Evolutionary conservation across 2,329 filamentous ascomycete genomes (phyloP).

Genomic region (Incumbomyces delicatus): DNA sequence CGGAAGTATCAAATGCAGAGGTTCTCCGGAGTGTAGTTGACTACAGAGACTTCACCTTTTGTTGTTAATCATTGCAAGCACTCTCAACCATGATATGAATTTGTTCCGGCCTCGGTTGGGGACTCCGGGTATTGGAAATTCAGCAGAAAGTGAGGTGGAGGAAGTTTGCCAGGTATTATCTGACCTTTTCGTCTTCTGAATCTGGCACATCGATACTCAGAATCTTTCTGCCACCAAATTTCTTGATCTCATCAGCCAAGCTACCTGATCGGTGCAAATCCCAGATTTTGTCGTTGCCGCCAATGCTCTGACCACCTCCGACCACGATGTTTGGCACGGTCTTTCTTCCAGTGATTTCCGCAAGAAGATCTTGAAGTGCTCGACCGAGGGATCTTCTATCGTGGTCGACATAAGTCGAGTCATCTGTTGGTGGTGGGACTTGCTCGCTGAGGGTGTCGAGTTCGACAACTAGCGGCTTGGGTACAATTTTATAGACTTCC

Average conservation of each 20-base stretch:
- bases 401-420: conserved; percentile 2
- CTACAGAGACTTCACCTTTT: too few species aligned
- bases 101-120: too few species aligned
- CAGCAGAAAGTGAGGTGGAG: too few species aligned
- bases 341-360: conserved; percentile 62
- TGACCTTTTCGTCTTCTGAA: background rate
- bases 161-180: too few species aligned
- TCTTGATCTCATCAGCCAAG: conserved; percentile 61
- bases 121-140: too few species aligned
- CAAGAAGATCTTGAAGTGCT: conserved; percentile 61
- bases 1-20: too few species aligned
- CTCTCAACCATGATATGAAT: too few species aligned
- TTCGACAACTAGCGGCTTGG: conserved; percentile 78
- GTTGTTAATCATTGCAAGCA: too few species aligned
- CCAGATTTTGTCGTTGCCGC: conserved; percentile 77
- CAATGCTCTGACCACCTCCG: conserved; percentile 69
- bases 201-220: conserved; percentile 12
- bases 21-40: too few species aligned
- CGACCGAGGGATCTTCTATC: conserved; percentile 48
- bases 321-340: conserved; percentile 92
- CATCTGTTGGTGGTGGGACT: conserved; percentile 8
- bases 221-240: conserved; percentile 61
- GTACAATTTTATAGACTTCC: conserved; percentile 72
- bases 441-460: conserved; percentile 58
- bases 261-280: conserved; percentile 58